Evolutionary conservation across 2,329 filamentous ascomycete species (phyloP), one percentile per base, ranked within the genome.

Genomic region (Falciphora oryzae): DNA sequence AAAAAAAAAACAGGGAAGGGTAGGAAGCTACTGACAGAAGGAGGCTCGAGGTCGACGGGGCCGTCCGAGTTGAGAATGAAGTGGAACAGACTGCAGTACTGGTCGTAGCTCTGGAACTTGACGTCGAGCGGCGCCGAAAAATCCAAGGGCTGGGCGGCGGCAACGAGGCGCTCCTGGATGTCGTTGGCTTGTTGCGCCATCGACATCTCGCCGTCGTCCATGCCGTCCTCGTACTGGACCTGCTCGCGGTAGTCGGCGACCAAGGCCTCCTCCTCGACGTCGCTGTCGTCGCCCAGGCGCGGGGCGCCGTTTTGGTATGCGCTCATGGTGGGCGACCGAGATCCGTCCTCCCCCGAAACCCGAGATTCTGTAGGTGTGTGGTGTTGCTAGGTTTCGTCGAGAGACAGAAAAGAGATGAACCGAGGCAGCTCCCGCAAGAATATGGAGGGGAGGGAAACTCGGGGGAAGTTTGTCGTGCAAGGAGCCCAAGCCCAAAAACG

Each of bases 81-180:
- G 83, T 99, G 95, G 83, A 99, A 99, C 72, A 99, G 83, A 79
- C 92, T 97, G 89, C 95, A 99, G 86, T 99, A 99, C 77, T 92
- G 61, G 82, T 99, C 95, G 84, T 99, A 99, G 82, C 93, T 97
- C 78, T 92, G 89, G 82, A 98, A 97, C 82, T 98, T 98, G 78
- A 92, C 91, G 79, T 98, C 95, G 65, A 99, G 85, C 44, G 93
- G 92, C 61, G 95, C 95, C 75, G 95, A 93, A 79, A 96, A 98
- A 77, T 99, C 95, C 70, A 99, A 85, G 63, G 95, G 95, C 74
- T 95, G 94, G 69, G 95, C 95, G 66, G 95, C 95, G 70, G 93
- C 92, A 69, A 89, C 89, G 68, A 99, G 85, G 77, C 95, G 91
- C 68, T 92, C 90, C 81, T 98, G 93, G 73, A 99, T 92, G 75